phyloP scores from a whole-genome alignment of 1,139 yeast species.

The Hansenula anomala region DNA sequence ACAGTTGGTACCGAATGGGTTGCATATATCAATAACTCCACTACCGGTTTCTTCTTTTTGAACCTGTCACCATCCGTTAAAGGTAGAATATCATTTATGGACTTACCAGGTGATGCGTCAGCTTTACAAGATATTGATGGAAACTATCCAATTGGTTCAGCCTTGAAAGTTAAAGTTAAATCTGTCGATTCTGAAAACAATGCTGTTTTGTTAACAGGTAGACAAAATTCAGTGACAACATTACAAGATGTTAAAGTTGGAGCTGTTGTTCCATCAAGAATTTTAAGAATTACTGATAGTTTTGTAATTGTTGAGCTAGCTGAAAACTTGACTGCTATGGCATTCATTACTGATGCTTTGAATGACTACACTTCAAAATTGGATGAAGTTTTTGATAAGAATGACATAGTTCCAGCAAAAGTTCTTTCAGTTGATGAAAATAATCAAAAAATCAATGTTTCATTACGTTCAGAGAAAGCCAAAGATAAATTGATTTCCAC shows the following conservation, averaged over 20 bases:
- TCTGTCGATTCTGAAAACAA: conserved; percentile 51
- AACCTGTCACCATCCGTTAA: conserved; percentile 63
- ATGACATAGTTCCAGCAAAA: conserved; percentile 58
- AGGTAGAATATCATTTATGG: conserved; percentile 66
- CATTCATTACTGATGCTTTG: conserved; percentile 74
- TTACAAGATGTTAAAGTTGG: conserved; percentile 56
- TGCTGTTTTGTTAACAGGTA: conserved; percentile 45
- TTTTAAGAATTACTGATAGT: conserved; percentile 56
- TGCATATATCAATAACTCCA: conserved; percentile 59
- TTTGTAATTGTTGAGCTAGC: conserved; percentile 68
- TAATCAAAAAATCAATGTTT: conserved; percentile 55
- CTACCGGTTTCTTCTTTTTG: conserved; percentile 61
- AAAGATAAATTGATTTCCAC: conserved; percentile 48
- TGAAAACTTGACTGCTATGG: conserved; percentile 54
- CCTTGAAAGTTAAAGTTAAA: conserved; percentile 55
- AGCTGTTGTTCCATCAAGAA: conserved; percentile 56
- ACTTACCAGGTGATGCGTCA: conserved; percentile 53
- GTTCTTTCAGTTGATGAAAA: conserved; percentile 52
- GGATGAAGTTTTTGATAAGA: conserved; percentile 45
- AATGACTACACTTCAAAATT: conserved; percentile 60
- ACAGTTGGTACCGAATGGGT: conserved; percentile 55
- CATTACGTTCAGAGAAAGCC: conserved; percentile 51
- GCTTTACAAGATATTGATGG: conserved; percentile 47
- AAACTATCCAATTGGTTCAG: conserved; percentile 65
- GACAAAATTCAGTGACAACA: conserved; percentile 36